Conservation (phyloP, 2,329 filamentous ascomycete species). For the Plectosphaerella cucumerina region DNA sequence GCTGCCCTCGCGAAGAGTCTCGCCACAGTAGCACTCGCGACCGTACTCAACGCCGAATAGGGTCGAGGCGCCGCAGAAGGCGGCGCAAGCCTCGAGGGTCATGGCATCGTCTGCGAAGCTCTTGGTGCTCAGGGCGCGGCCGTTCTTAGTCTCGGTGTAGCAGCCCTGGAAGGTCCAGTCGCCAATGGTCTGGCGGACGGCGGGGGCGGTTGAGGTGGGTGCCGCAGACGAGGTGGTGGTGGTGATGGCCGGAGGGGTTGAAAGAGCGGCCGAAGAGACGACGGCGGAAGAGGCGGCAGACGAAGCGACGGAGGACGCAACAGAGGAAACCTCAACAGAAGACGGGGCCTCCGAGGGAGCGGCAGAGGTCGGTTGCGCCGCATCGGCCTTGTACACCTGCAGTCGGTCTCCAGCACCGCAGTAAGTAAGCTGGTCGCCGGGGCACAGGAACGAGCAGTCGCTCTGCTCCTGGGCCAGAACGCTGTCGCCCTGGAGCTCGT, state of each 20-base stretch:
- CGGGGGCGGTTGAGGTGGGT: slow-evolving; percentile 16
- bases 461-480: slow-evolving; percentile 10
- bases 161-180: slow-evolving; percentile 27
- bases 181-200: slow-evolving; percentile 16
- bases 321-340: too few species aligned
- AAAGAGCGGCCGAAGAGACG: neutral
- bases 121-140: slow-evolving; percentile 21
- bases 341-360: neutral
- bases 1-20: slow-evolving; percentile 10
- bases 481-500: slow-evolving; percentile 18
- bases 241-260: slow-evolving; percentile 6
- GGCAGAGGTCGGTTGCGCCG: neutral
- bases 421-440: slow-evolving; percentile 15
- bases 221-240: neutral
- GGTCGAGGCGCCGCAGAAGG: slow-evolving; percentile 32
- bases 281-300: neutral
- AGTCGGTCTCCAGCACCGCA: slow-evolving; percentile 28
- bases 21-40: slow-evolving; percentile 16
- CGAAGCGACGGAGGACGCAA: too few species aligned
- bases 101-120: slow-evolving; percentile 32
- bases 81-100: slow-evolving; percentile 41
- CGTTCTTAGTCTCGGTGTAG: slow-evolving; percentile 24
- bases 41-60: slow-evolving; percentile 12
- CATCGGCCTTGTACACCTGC: slow-evolving; percentile 25
- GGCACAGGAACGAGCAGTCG: slow-evolving; percentile 20